Base-by-base conservation (phyloP, 129 eudicot species). In the Scalesia atractyloides region DNA sequence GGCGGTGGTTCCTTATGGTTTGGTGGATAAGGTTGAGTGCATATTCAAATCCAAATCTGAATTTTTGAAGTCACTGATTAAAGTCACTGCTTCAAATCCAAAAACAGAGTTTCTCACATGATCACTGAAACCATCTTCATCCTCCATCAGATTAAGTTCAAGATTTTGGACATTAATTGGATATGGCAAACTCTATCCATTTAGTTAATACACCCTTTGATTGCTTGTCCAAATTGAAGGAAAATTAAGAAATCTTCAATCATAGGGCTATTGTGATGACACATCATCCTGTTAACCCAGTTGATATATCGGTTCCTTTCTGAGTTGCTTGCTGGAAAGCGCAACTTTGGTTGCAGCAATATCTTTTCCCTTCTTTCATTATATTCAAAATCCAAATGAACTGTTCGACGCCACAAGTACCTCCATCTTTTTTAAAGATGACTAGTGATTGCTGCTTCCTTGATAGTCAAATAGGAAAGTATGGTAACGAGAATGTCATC, bases 111-210 rank as follows among this genome's bases (percentile, higher is more conserved):
- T 73, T 41, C 73, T 65, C 26, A 12, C 11, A 20, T 12, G 54
- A 71, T 73, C 47, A 15, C 78, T 73, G 59, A 37, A 51, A 9
- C 15, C 19, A 19, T 70, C 73, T 34, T 72, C 83, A 36, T 20
- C 17, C n/a, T 68, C 85, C 60, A 43, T 64, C 26, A 86, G 60
- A 69, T 86, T 82, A 68, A 86, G n/a, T 64, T 81, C 87, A 7
- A 82, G 81, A 47, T 49, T 80, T 30, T 73, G 74, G 24, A 77
- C 85, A 15, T 52, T 62, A n/a, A 66, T 72, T 83, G 1, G 69
- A 33, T n/a, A 86, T 30, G 1, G 87, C 87, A 61, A 82, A 86
- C 52, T 79, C 66, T 17, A 86, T 57, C 90, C 87, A 86, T 17
- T 70, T 69, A 26, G 76, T 79, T 44, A 80, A 20, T 0, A 67